Percentiles rank a stretch among this genome's conserved stretches.
Evolutionary conservation across 2,329 filamentous ascomycete genomes (phyloP).

Genomic region (Orbilia brochopaga): DNA sequence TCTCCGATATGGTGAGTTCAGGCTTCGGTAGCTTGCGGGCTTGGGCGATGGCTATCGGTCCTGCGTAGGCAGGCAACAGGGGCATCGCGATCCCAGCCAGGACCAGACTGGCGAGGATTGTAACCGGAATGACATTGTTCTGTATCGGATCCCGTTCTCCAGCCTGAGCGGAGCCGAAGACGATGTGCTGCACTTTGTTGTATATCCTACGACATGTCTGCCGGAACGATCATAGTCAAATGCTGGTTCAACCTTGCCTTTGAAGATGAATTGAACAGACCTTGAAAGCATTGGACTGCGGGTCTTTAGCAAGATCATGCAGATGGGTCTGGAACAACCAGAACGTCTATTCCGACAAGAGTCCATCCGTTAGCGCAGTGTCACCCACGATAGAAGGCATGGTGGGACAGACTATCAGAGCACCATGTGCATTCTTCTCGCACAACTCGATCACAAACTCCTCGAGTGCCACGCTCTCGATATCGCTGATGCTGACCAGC

Average conservation of each 20-base stretch:
- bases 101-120: conserved; percentile 79
- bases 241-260: background rate
- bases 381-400: conserved; percentile 48
- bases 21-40: conserved; percentile 74
- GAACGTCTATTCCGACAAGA: conserved; percentile 69
- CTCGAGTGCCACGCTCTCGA: conserved; percentile 88
- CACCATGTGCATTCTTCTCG: conserved; percentile 84
- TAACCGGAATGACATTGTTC: conserved; percentile 77
- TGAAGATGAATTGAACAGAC: conserved; percentile 39
- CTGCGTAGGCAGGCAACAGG: conserved; percentile 76
- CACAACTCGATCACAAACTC: conserved; percentile 85
- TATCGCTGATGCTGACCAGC: conserved; percentile 79
- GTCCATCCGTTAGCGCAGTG: conserved; percentile 14
- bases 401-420: conserved; percentile 70
- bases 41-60: conserved; percentile 80
- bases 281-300: conserved; percentile 73
- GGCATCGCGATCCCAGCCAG: conserved; percentile 77
- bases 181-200: conserved; percentile 86
- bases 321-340: conserved; percentile 90
- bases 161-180: conserved; percentile 71
- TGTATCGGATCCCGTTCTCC: conserved; percentile 65
- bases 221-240: conserved; percentile 11
- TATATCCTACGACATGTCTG: conserved; percentile 82
- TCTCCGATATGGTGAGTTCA: conserved; percentile 68
- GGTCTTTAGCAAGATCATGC: conserved; percentile 76